Base-by-base conservation (phyloP, 352 stramenopile genomes). In the Pythium brassicae region DNA sequence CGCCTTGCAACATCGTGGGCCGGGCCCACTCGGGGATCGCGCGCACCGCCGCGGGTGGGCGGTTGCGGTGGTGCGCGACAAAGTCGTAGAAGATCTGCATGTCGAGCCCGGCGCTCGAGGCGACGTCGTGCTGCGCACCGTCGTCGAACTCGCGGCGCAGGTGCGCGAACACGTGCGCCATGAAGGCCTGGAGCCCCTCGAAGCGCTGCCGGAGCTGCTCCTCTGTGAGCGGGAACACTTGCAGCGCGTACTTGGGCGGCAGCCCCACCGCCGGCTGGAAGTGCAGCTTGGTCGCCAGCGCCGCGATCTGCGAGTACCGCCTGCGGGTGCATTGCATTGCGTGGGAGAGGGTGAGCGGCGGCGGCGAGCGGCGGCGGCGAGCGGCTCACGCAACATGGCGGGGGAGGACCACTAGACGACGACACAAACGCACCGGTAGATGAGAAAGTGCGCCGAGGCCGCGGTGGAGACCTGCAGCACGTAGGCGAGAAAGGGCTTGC, bases 71-170 rank as follows among this genome's bases (percentile, higher is more conserved):
- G 40, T 77, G 61, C 7, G 66, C 62, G 25, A 90, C 63, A 72
- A 93, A 93, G 59, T 91, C 83, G 54, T 73, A 83, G 59, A 90
- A 89, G 55, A 88, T 76, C 68, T 93, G 83, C 74, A 93, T 91
- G 60, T 93, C 83, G n/a, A 85, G 60, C 0, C 80, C 80, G 2
- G 78, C 78, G 39, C 60, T 70, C 1, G 76, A 88, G 49, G 55
- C 60, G 3, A 72, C 65, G 59, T 89, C 80, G 50, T 91, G 80
- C 20, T 91, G 83, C 42, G 82, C 34, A 1, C 83, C 79, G 10
- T 76, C 65, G 10, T 77, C 68, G 47, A 85, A 69, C 50, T 85
- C 71, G 23, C 52, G 57, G 3, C 54, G 45, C 17, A 93, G 53
- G 42, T 82, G 67, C 9, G 44, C 50, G 40, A 88, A 71, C 3